phyloP scores from a whole-genome alignment of 1,284 basidiomycete species.

The Tremellales sp. region DNA sequence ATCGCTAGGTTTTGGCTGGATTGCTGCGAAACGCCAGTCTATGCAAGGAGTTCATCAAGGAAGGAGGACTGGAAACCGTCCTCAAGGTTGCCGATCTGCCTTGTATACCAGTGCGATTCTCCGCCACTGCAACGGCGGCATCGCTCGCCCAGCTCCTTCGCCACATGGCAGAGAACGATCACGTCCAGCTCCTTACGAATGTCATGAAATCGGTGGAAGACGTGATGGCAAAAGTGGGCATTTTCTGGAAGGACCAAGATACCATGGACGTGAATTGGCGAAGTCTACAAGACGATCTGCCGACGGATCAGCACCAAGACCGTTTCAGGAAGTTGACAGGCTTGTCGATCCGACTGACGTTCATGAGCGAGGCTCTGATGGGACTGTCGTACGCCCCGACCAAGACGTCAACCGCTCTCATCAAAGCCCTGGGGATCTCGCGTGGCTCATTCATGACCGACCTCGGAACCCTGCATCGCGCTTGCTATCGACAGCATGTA shows the following conservation, averaged over 20 bases:
- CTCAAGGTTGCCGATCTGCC: constrained; percentile 76
- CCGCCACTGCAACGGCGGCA: constrained; percentile 72
- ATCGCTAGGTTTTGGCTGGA: constrained; percentile 72
- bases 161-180: constrained; percentile 80
- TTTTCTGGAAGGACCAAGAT: constrained; percentile 63
- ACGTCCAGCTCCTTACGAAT: constrained; percentile 68
- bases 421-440: constrained; percentile 67
- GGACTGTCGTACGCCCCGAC: constrained; percentile 82
- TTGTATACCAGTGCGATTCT: constrained; percentile 86
- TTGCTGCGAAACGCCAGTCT: constrained; percentile 84
- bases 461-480: constrained; percentile 79
- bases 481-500: constrained; percentile 53
- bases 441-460: constrained; percentile 65
- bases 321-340: constrained; percentile 45
- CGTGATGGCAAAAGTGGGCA: constrained; percentile 65
- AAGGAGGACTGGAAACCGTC: constrained; percentile 71
- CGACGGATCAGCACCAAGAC: neutral
- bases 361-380: constrained; percentile 78
- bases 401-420: constrained; percentile 67
- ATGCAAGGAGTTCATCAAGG: constrained; percentile 83
- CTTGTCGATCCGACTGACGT: constrained; percentile 49
- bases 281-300: neutral
- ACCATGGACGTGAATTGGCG: constrained; percentile 62
- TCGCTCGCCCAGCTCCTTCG: constrained; percentile 81
- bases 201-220: constrained; percentile 68